Conservation (phyloP, 306 rosid species). For the Geum urbanum region DNA sequence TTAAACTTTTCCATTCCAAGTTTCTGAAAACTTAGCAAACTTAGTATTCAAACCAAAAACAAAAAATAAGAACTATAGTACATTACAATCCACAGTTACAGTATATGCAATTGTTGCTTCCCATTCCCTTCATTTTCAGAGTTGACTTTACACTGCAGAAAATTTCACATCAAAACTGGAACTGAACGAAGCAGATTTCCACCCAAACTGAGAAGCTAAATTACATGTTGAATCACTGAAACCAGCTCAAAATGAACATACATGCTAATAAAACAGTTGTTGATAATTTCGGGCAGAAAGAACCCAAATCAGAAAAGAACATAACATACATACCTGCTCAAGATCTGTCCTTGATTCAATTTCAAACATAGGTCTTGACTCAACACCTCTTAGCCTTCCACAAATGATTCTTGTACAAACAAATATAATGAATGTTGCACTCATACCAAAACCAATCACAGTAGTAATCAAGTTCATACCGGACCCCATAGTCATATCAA, state of each 20-base stretch:
- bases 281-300: background rate
- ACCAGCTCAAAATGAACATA: background rate
- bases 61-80: background rate
- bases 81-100: background rate
- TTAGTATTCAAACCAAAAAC: background rate
- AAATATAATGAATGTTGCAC: constrained; percentile 90
- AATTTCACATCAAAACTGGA: constrained; percentile 1
- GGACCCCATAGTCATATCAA: constrained; percentile 37
- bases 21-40: background rate
- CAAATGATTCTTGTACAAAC: constrained; percentile 92
- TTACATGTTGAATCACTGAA: constrained; percentile 10
- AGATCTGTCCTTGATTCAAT: constrained; percentile 62
- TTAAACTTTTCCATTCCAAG: background rate
- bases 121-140: constrained; percentile 4
- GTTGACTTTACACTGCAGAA: constrained; percentile 13
- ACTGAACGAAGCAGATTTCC: background rate
- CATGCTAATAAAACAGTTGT: background rate
- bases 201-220: constrained; percentile 12
- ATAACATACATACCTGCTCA: constrained; percentile 54
- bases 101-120: background rate
- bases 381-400: constrained; percentile 58
- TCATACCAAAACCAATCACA: constrained; percentile 83
- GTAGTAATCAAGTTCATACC: constrained; percentile 68
- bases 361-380: constrained; percentile 51
- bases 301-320: constrained; percentile 13